Base-by-base conservation (phyloP, 345 rosid genomes). In the Draba incana region DNA sequence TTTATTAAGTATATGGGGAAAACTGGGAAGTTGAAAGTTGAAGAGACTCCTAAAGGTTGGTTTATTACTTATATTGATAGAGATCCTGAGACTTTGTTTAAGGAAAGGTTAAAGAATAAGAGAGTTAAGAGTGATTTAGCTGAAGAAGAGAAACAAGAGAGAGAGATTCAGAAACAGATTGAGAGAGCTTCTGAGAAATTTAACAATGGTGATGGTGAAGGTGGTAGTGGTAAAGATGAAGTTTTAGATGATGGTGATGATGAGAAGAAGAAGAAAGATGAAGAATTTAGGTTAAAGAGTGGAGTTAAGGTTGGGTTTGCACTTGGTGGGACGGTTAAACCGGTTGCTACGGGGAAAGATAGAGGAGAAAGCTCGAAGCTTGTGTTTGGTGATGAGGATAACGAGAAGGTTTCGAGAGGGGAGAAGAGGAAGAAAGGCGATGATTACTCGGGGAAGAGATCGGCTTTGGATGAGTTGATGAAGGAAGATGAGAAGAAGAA, bases 1-100 rank as follows among this genome's bases (percentile, higher is more conserved):
- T 94, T 94, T 16, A 70, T 91, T 43, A 91, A 94, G 85, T 63
- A 94, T 54, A 59, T 94, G 16, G 98, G 98, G 10, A 79, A 82
- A 27, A 80, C 84, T 0, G 99, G 99, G 4, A 91, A 89, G 88
- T 91, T 95, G 45, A 91, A 94, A 72, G 99, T 94, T 0, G 99
- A 94, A 1, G 96, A 94, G 35, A 94, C 99, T 0, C 96, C 96
- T 2, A 94, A 94, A 69, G 98, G 99, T 6, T 94, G 98, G 99
- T 94, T 94, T 53, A 91, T 91, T 48, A 91, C 99, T 8, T 94
- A 91, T 51, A 84, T 87, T 1, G 98, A 94, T 66, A 75, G 92
- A 35, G 99, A 94, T 44, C 86, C 92, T 0, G 99, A 94, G 85
- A 78, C 96, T 4, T 30, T 89, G 57, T 87, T 94, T 44, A 91